A percentile compares a stretch with the other conserved stretches of the same genome.
These are phyloP conservation scores for Jatropha podagrica DNA, from an alignment of 441 rosid genomes.

Conservation along the genomic window DNA sequence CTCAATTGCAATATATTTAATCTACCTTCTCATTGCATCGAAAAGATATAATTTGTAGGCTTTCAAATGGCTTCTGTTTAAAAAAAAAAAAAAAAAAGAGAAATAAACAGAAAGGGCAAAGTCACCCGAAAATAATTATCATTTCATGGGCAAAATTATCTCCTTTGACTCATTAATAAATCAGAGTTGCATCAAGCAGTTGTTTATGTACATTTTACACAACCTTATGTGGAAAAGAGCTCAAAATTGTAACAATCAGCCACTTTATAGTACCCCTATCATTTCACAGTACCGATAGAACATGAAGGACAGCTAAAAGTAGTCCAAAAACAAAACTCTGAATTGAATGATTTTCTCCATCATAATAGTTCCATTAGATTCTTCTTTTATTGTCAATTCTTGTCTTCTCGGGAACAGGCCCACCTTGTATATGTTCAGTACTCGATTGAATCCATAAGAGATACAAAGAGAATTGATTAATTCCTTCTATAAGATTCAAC, in stretches of 20 bases:
- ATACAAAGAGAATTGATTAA: neutral
- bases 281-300: too few relatives aligned
- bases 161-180: neutral
- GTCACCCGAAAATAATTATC: too few relatives aligned
- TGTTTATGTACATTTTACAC: neutral
- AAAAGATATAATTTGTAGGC: too few relatives aligned
- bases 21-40: too few relatives aligned
- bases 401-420: constrained; percentile 47
- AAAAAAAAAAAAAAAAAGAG: too few relatives aligned
- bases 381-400: constrained; percentile 59
- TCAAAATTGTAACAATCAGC: neutral
- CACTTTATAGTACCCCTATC: neutral
- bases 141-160: too few relatives aligned
- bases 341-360: neutral
- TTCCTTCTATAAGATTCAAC: neutral
- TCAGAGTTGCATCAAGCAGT: neutral
- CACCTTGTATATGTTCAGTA: constrained; percentile 40
- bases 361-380: constrained; percentile 35
- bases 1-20: neutral
- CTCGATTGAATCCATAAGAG: constrained; percentile 51
- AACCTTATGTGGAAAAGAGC: neutral
- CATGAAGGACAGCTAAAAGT: neutral
- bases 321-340: neutral
- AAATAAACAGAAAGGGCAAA: neutral
- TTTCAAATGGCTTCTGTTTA: too few relatives aligned